phyloP scores from a whole-genome alignment of 495 filamentous ascomycete genomes.

The Staphylotrichum tortipilum region DNA sequence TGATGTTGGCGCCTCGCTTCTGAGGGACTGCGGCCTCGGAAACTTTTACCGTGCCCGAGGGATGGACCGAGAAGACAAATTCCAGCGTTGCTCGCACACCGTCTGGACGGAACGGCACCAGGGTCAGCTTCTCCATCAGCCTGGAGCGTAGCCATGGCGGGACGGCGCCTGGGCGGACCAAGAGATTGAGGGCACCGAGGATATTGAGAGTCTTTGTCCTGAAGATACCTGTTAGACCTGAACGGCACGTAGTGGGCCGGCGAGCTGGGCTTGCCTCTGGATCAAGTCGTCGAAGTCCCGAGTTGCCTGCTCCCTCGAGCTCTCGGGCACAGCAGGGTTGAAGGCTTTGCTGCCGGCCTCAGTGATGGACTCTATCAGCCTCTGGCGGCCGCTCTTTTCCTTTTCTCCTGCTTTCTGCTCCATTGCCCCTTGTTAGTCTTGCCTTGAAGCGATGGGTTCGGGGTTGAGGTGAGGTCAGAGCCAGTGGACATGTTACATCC shows the following conservation, averaged over 20 bases:
- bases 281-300: constrained; percentile 34
- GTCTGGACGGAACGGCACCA: constrained; percentile 53
- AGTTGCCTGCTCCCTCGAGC: constrained; percentile 22
- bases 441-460: too few species aligned
- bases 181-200: constrained; percentile 38
- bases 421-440: constrained; percentile 17
- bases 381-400: constrained; percentile 14
- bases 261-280: constrained; percentile 28
- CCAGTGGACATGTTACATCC: too few species aligned
- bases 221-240: constrained; percentile 23
- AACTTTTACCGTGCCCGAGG: constrained; percentile 33
- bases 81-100: constrained; percentile 63
- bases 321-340: constrained; percentile 24
- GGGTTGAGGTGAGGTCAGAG: too few species aligned
- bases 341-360: constrained; percentile 34
- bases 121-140: constrained; percentile 49
- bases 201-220: constrained; percentile 38
- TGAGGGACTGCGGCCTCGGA: constrained; percentile 34
- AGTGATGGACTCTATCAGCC: constrained; percentile 26
- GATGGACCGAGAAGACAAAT: constrained; percentile 56
- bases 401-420: constrained; percentile 5
- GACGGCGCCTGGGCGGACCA: constrained; percentile 36
- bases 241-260: neutral
- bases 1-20: constrained; percentile 54
- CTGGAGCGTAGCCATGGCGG: constrained; percentile 43